Evolutionary conservation across 108 stramenopile genomes (phyloP).

Genomic region (Nannochloropsis gaditana): DNA sequence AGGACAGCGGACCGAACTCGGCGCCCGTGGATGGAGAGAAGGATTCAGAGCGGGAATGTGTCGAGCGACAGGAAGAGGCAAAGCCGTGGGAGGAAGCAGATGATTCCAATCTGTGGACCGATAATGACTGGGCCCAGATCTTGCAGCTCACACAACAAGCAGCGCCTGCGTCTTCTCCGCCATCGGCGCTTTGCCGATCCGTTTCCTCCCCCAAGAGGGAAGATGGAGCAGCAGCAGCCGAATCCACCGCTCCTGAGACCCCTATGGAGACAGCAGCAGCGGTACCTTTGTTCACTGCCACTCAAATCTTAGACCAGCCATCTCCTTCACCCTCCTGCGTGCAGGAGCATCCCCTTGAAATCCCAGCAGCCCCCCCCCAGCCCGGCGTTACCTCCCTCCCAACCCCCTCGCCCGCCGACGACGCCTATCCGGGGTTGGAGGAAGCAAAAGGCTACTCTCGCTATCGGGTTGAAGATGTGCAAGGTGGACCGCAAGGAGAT

Average conservation of each 20-base stretch:
- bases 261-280: background rate
- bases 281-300: background rate
- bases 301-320: background rate
- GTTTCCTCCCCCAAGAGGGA: too few species aligned
- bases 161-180: background rate
- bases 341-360: background rate
- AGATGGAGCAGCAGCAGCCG: background rate
- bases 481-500: background rate
- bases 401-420: background rate
- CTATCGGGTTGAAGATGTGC: background rate
- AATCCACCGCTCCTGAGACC: background rate
- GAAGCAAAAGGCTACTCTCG: background rate
- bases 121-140: background rate
- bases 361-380: background rate
- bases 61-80: background rate
- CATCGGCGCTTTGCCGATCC: background rate
- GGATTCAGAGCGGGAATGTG: background rate
- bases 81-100: background rate
- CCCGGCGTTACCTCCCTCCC: background rate
- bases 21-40: background rate
- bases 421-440: slow-evolving; percentile 8
- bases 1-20: background rate
- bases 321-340: background rate
- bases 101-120: slow-evolving; percentile 6
- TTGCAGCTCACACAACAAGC: slow-evolving; percentile 6